Base-by-base conservation (phyloP, 306 rosid genomes). In the Medicago ruthenica region DNA sequence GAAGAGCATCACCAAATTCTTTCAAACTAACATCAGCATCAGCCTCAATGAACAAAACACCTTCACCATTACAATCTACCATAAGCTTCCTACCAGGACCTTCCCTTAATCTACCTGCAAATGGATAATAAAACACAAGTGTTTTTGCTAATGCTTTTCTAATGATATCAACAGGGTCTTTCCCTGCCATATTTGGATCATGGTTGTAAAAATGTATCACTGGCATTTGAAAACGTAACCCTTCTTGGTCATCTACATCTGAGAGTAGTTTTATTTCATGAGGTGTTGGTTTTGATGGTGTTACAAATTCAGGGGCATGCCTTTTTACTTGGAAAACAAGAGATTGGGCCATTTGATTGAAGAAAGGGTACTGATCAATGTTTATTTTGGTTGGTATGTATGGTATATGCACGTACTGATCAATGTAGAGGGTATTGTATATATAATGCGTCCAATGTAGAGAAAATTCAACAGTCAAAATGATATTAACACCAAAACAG, bases 341-440 rank as follows among this genome's bases (percentile, higher is more conserved):
- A 62, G 67, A 62, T 51, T 51, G 58, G 2, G 58, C 58, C 58
- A 51, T 51, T n/a, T n/a, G n/a, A n/a, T n/a, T n/a, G n/a, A n/a
- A n/a, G n/a, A n/a, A n/a, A n/a, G n/a, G n/a, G n/a, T n/a, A n/a
- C n/a, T n/a, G n/a, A n/a, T n/a, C n/a, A n/a, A n/a, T n/a, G n/a
- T n/a, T n/a, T n/a, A n/a, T n/a, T n/a, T n/a, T n/a, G n/a, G n/a
- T n/a, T n/a, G n/a, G n/a, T n/a, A n/a, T n/a, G n/a, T n/a, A n/a
- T n/a, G n/a, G n/a, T n/a, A n/a, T n/a, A n/a, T n/a, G n/a, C n/a
- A n/a, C n/a, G n/a, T n/a, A n/a, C n/a, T n/a, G n/a, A n/a, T n/a
- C n/a, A n/a, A n/a, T n/a, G n/a, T n/a, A n/a, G n/a, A n/a, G n/a
- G n/a, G n/a, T n/a, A n/a, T n/a, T n/a, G n/a, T n/a, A n/a, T n/a